Conservation (phyloP, 495 filamentous ascomycete species). For the Jackrogersella multiformis region DNA sequence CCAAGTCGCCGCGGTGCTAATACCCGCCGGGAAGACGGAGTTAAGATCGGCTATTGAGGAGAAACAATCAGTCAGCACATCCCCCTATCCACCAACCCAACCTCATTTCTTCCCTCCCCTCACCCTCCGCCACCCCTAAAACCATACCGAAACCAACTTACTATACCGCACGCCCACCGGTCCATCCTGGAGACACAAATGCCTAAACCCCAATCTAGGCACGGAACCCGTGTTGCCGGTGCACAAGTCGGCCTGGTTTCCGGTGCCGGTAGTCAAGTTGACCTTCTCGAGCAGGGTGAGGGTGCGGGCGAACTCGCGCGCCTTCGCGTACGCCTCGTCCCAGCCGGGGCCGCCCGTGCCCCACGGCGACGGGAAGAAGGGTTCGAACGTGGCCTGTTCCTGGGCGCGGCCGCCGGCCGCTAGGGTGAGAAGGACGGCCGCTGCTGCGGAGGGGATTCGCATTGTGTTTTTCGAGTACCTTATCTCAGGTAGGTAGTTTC, state of each 20-base stretch:
- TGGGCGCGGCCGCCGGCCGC: slow-evolving; percentile 33
- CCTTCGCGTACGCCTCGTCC: slow-evolving; percentile 81
- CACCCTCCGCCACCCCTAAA: not conserved
- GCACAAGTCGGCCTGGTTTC: slow-evolving; percentile 76
- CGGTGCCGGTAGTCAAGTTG: slow-evolving; percentile 77
- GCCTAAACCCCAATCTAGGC: slow-evolving; percentile 55
- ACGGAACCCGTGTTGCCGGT: slow-evolving; percentile 75
- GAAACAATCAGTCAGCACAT: not conserved
- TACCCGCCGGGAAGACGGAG: slow-evolving; percentile 76
- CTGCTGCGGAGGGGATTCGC: slow-evolving; percentile 6
- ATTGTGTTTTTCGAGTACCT: slow-evolving; percentile 10
- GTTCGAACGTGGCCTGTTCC: slow-evolving; percentile 49
- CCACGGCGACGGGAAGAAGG: slow-evolving; percentile 82
- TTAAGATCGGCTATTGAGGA: slow-evolving; percentile 59
- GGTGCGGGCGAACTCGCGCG: slow-evolving; percentile 71
- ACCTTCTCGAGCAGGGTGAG: slow-evolving; percentile 87
- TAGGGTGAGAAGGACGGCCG: slow-evolving; percentile 15
- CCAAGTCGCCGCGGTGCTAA: slow-evolving; percentile 80
- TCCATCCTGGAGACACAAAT: slow-evolving; percentile 60
- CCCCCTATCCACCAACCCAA: not conserved
- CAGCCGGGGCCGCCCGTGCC: slow-evolving; percentile 70
- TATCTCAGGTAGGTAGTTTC: not conserved
- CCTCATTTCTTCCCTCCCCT: not conserved
- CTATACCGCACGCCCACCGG: slow-evolving; percentile 58
- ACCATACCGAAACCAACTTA: slow-evolving; percentile 32